Percentiles rank a stretch among this genome's conserved stretches.
Conservation (phyloP, 805 yeast species). For the Candida loeiensis region DNA sequence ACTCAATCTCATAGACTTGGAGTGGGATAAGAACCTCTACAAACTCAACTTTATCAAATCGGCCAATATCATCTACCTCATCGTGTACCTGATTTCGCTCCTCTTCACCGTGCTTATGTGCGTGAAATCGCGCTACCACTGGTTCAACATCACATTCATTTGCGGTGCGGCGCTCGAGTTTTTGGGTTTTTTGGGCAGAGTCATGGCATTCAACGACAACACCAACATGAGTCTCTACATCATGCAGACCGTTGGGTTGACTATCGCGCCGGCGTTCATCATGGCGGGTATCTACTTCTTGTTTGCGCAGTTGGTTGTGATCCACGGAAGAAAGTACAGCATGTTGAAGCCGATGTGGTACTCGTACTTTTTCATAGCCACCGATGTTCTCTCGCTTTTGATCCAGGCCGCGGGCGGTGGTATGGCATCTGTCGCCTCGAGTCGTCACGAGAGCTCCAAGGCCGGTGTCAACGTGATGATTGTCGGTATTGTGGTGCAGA, state of each 20-base stretch:
- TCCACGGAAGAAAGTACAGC: constrained; percentile 9
- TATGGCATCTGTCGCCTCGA: constrained; percentile 12
- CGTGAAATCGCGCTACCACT: constrained; percentile 16
- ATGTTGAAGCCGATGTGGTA: constrained; percentile 13
- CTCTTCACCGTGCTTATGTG: constrained; percentile 15
- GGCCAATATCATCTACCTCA: constrained; percentile 15
- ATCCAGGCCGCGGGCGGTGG: constrained; percentile 22
- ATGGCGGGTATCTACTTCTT: constrained; percentile 15
- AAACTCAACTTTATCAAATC: constrained; percentile 9
- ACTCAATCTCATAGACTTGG: constrained; percentile 29
- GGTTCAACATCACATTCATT: constrained; percentile 15
- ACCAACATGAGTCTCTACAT: constrained; percentile 6
- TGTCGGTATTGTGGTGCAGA: constrained; percentile 19
- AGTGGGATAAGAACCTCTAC: constrained; percentile 23
- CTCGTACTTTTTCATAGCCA: constrained; percentile 13
- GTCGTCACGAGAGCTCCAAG: constrained; percentile 4
- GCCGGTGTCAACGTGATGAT: constrained; percentile 20
- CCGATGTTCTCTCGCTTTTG: constrained; percentile 14
- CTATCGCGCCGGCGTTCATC: constrained; percentile 14
- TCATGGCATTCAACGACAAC: constrained; percentile 6
- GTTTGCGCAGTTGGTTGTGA: constrained; percentile 11
- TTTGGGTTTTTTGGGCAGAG: constrained; percentile 12
- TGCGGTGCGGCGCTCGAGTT: constrained; percentile 11
- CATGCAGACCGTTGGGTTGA: constrained; percentile 10
- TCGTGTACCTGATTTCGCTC: constrained; percentile 11